Base-by-base conservation (phyloP, 352 stramenopile species). In the Phytophthora brassicae region DNA sequence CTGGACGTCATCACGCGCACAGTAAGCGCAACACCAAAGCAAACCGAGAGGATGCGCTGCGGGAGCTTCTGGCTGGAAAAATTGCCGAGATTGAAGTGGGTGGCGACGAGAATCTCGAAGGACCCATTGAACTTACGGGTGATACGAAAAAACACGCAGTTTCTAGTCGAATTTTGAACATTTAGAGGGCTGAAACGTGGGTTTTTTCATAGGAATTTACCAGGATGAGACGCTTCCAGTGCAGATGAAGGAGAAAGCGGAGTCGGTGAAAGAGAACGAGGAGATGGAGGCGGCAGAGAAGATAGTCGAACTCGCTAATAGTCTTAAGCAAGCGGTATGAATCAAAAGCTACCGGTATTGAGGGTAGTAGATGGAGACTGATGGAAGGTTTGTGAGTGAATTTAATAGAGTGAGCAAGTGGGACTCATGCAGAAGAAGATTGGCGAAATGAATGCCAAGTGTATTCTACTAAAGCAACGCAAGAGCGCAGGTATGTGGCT, bases 71-170 rank as follows among this genome's bases (percentile, higher is more conserved):
- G 43, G 70, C 81, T 11, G 83, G 83, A 33, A 95, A 95, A 61
- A 95, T 95, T 52, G 86, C 84, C 0, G 81, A 93, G 68, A 79
- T 95, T 42, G 78, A 95, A 75, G 77, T 95, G 39, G 86, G 86
- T 29, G 82, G 80, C 44, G 81, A 92, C 36, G 81, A 91, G 50
- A 88, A 88, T 48, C 59, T 95, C 6, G 84, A 94, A 52, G 58
- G 74, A 11, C 83, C 84, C 29, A 89, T 92, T 42, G 81, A 90
- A 14, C 53, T 94, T 12, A 74, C 76, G n/a, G 84, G 76, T 85
- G 28, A 0, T 71, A 48, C 26, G 13, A 42, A 12, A 14, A 11
- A 41, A 11, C 3, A 5, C 19, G 14, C 4, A n/a, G n/a, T n/a
- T n/a, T n/a, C n/a, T n/a, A n/a, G n/a, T n/a, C n/a, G n/a, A n/a